Evolutionary conservation across 495 filamentous ascomycete genomes (phyloP).

Genomic region (Pyrenula aspistea): DNA sequence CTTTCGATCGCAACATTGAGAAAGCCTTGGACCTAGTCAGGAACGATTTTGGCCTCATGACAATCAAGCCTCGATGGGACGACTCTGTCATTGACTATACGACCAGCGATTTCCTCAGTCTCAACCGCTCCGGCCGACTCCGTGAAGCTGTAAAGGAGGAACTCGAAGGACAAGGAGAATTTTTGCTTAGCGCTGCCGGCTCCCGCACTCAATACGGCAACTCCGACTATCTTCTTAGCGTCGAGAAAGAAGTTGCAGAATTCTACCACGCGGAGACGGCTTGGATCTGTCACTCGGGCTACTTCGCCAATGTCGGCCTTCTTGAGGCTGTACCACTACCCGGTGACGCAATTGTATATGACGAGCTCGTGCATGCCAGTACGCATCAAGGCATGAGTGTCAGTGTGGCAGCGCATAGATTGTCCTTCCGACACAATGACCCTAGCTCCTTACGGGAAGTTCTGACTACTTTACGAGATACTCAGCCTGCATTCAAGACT

Average conservation of each 20-base stretch:
- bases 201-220: slow-evolving; percentile 51
- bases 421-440: slow-evolving; percentile 52
- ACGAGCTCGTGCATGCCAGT: slow-evolving; percentile 67
- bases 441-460: slow-evolving; percentile 27
- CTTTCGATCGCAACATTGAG: slow-evolving; percentile 1
- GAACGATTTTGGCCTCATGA: background rate
- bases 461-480: slow-evolving; percentile 21
- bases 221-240: slow-evolving; percentile 44
- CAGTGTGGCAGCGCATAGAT: slow-evolving; percentile 35
- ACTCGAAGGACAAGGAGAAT: background rate
- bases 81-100: slow-evolving; percentile 1
- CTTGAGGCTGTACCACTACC: slow-evolving; percentile 54
- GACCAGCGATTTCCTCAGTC: slow-evolving; percentile 1
- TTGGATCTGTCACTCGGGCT: slow-evolving; percentile 69
- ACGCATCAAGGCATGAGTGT: slow-evolving; percentile 68
- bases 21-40: background rate
- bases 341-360: slow-evolving; percentile 59
- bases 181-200: slow-evolving; percentile 11
- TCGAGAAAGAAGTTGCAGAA: slow-evolving; percentile 50
- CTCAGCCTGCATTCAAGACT: background rate
- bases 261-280: slow-evolving; percentile 55
- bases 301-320: slow-evolving; percentile 63
- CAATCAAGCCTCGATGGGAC: background rate
- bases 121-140: background rate
- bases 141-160: background rate